Percentiles rank a stretch among this genome's conserved stretches.
These are phyloP conservation scores for Durotheca rogersii DNA, from an alignment of 495 filamentous ascomycete genomes.

Conservation along the genomic window DNA sequence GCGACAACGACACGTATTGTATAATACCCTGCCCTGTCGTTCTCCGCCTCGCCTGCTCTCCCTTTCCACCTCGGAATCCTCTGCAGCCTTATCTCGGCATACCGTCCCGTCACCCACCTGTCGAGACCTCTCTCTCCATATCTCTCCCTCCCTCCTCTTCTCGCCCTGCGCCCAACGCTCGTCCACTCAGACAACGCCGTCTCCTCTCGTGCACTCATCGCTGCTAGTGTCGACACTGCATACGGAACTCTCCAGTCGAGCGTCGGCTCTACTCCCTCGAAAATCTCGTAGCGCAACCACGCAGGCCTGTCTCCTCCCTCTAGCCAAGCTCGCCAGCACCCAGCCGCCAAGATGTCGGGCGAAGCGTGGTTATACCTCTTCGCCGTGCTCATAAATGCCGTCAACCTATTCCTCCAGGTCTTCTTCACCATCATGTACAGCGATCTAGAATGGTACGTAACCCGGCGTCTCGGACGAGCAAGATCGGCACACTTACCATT, in stretches of 20 bases:
- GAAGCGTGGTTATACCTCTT: constrained; percentile 99
- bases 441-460: constrained; percentile 89
- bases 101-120: constrained; percentile 6
- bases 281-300: constrained; percentile 4
- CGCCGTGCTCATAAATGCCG: constrained; percentile 98
- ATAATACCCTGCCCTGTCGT: background rate
- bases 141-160: too few species aligned
- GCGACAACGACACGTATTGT: constrained; percentile 18
- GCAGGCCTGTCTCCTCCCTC: constrained; percentile 4
- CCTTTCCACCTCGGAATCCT: constrained; percentile 7
- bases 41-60: constrained; percentile 5
- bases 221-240: background rate
- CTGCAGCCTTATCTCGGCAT: constrained; percentile 35
- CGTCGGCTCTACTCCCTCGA: too few species aligned
- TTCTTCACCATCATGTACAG: constrained; percentile 99
- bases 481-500: too few species aligned
- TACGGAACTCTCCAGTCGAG: background rate
- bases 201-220: background rate
- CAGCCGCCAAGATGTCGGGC: constrained; percentile 79
- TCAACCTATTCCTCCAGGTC: constrained; percentile 99
- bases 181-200: constrained; percentile 3
- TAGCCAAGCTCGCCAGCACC: constrained; percentile 1
- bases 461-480: too few species aligned
- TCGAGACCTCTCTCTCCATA: too few species aligned
- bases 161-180: constrained; percentile 11